phyloP scores from a whole-genome alignment of 106 monocot genomes.

The Dioscorea dumetorum region DNA sequence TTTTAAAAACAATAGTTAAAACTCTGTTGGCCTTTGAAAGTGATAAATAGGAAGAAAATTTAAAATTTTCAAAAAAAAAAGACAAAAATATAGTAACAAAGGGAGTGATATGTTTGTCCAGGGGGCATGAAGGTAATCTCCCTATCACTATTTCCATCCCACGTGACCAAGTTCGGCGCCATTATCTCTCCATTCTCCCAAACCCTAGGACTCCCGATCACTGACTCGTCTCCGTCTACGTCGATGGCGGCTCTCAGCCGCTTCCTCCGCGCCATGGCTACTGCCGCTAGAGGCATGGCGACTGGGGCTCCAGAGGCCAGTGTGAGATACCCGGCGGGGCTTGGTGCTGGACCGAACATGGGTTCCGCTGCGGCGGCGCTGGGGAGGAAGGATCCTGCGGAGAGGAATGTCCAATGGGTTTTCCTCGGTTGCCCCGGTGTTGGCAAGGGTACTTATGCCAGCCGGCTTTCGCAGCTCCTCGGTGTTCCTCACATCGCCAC shows the following conservation, averaged over 20 bases:
- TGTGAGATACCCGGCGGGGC: slow-evolving; percentile 2
- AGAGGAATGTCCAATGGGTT: slow-evolving; percentile 79
- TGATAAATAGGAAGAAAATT: no score
- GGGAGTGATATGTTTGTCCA: no score
- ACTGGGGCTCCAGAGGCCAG: background rate
- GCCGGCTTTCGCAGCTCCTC: slow-evolving; percentile 74
- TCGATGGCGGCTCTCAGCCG: slow-evolving; percentile 27
- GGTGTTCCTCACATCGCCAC: slow-evolving; percentile 93
- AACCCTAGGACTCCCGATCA: background rate
- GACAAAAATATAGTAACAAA: no score
- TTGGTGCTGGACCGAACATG: background rate
- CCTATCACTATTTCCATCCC: background rate
- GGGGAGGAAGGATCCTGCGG: slow-evolving; percentile 11
- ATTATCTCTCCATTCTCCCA: background rate
- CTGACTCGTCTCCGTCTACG: background rate
- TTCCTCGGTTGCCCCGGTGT: slow-evolving; percentile 93
- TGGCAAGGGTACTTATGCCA: slow-evolving; percentile 93
- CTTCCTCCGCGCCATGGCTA: slow-evolving; percentile 15
- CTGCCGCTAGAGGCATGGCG: background rate
- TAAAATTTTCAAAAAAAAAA: no score
- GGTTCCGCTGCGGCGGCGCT: background rate
- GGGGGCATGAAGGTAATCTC: no score
- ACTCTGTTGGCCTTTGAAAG: no score
- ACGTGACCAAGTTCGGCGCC: background rate
- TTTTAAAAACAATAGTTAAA: no score